Evolutionary conservation across 2,329 filamentous ascomycete species (phyloP), one percentile per base, ranked within the genome.

Genomic region (Amauroascus verrucosus): DNA sequence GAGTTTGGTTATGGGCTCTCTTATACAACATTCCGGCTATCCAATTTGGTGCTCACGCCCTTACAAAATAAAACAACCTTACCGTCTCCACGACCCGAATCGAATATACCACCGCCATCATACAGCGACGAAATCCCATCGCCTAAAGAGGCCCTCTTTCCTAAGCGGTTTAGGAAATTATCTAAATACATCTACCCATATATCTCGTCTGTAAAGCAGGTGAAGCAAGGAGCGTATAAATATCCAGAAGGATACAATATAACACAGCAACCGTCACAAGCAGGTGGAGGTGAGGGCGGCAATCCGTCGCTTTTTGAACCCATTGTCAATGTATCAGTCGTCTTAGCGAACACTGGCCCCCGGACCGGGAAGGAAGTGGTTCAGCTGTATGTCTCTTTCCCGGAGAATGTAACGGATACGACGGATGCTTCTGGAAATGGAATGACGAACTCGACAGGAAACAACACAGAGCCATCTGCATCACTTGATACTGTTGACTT

Each of bases 1-100:
- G 85, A 88, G 45, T 96, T 96, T 61, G 90, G 91, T 0, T 90
- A 83, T 56, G 91, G 90, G 0, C 77, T 96, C 1, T 87, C 83
- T 50, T 95, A 93, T 71, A 89, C 88, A 0, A 77, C 71, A 0
- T 94, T 91, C 66, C 71, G 78, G 11, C 77, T 88, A 54, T 75
- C 74, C 9, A 75, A 78, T 30, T 61, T 80, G 11, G 68, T 72
- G 7, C 67, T 85, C 47, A 66, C 68, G 16, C 59, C 68, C 18
- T 57, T 76, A 18, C 75, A 74, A 48, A 60, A 67, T 6, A 84
- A 82, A 64, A 70, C 75, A 1, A 62, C 66, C 0, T 63, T 75
- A 5, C 68, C 78, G 9, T 68, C 71, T 1, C 66, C 74, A 3
- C 69, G 73, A 18, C 71, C 70, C 14, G 56, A 60, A 8, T 60